Evolutionary conservation across 805 yeast species (phyloP), one percentile per base, ranked within the genome.

Genomic region (Pichia kluyveri): DNA sequence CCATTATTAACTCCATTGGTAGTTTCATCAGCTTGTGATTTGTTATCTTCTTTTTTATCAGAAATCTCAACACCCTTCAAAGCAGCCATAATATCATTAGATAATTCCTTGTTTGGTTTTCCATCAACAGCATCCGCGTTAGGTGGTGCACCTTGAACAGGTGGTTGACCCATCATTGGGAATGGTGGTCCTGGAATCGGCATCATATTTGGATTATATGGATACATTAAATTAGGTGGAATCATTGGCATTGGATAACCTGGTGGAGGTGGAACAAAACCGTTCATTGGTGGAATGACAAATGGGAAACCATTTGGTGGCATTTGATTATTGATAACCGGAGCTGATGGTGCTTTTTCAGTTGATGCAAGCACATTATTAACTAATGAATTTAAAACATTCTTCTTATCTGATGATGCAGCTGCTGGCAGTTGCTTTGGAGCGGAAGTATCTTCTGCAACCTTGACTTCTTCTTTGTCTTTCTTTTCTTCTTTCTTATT

Each of bases 341-440:
- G 18, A 9, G 17, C 10, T 19, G 19, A 19, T 34, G 43, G 18
- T 18, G 15, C 37, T 12, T 32, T 32, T 15, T 32, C 37, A 12
- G 37, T 34, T 7, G 43, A 23, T 10, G 17, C 28, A 9, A 31
- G 31, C 2, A 40, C 50, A 43, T 40, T 47, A n/a, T 18, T 41
- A 9, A 48, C 45, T 6, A 48, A 28, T 28, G 41, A 56, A 42
- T 65, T 60, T 52, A 55, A 61, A 18, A 67, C 54, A 28, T 54
- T 61, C 37, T 63, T 51, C 12, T 57, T 66, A 14, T 61, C 41
- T 26, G 12, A 18, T 8, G 39, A 36, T 27, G n/a, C 18, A 8
- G 44, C 36, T 8, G 19, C 34, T 8, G 32, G 26, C 28, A 40
- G 37, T 5, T 34, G 17, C 17, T 34, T 38, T 15, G 41, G 38